Evolutionary conservation across 306 rosid species (phyloP).

Genomic region (Acmispon strigosus): DNA sequence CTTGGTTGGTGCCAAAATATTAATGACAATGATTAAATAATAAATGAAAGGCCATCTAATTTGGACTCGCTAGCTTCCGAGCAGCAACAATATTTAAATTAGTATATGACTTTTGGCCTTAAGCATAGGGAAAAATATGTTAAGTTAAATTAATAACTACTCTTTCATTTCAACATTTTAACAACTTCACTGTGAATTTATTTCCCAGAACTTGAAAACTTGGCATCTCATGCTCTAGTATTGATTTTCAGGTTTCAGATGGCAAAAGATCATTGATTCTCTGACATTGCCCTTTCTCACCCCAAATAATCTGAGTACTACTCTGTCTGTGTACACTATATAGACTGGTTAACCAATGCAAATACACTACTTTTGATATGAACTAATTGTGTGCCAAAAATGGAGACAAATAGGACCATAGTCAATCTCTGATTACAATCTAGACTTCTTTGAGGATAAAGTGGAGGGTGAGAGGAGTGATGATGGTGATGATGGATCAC

Average conservation of each 20-base stretch:
- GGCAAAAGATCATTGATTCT: background rate
- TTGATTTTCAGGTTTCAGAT: too few relatives aligned
- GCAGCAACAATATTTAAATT: background rate
- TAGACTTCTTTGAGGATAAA: slow-evolving; percentile 45
- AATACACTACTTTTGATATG: background rate
- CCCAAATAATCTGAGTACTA: slow-evolving; percentile 5
- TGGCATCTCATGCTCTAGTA: too few relatives aligned
- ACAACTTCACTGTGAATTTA: background rate
- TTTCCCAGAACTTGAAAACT: background rate
- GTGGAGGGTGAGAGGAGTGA: slow-evolving; percentile 3
- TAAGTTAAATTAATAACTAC: too few relatives aligned
- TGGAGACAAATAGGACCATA: slow-evolving; percentile 5
- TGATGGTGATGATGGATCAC: slow-evolving; percentile 28
- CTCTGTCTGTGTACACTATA: background rate
- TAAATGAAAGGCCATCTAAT: background rate
- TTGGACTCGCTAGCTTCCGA: background rate
- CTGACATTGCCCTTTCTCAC: background rate
- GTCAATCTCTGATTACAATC: slow-evolving; percentile 29
- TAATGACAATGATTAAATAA: background rate
- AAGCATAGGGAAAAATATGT: too few relatives aligned
- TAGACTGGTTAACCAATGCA: background rate
- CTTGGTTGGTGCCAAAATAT: slow-evolving; percentile 6
- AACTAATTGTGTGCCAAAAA: slow-evolving; percentile 20
- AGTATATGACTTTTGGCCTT: too few relatives aligned
- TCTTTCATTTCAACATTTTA: background rate